Percentiles rank a stretch among this genome's conserved stretches.
phyloP scores from a whole-genome alignment of 2,329 filamentous ascomycete genomes.

The Aspergillus quadricinctus region DNA sequence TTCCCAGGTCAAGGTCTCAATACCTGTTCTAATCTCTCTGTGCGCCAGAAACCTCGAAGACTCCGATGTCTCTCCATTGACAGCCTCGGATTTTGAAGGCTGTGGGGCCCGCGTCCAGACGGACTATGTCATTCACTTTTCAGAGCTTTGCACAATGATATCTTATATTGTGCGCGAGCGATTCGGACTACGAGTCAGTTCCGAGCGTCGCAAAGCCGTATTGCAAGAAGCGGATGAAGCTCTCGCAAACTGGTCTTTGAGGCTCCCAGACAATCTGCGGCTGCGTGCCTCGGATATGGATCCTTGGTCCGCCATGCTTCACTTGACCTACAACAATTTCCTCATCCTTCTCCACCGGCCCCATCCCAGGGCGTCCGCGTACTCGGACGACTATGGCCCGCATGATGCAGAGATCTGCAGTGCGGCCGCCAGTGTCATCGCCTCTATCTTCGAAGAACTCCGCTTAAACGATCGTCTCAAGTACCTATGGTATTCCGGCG shows the following conservation, averaged over 20 bases:
- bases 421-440: constrained; percentile 41
- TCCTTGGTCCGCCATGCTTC: constrained; percentile 42
- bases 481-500: constrained; percentile 42
- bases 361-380: constrained; percentile 40
- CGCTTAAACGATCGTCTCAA: constrained; percentile 40
- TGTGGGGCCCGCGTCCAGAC: constrained; percentile 42
- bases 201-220: constrained; percentile 38
- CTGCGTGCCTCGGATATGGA: constrained; percentile 40
- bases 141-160: constrained; percentile 49
- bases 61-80: constrained; percentile 46
- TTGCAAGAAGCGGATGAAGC: constrained; percentile 40
- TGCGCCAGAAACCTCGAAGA: constrained; percentile 44
- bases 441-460: constrained; percentile 43
- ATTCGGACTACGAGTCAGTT: constrained; percentile 38
- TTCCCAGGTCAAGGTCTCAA: neutral
- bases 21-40: neutral
- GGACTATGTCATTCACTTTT: constrained; percentile 47
- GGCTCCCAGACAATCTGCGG: constrained; percentile 38
- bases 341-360: constrained; percentile 44
- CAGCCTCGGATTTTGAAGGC: constrained; percentile 45
- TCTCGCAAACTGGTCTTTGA: constrained; percentile 40
- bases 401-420: constrained; percentile 45
- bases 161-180: constrained; percentile 42
- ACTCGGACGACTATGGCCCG: constrained; percentile 42
- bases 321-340: constrained; percentile 45